phyloP scores from a whole-genome alignment of 2,329 filamentous ascomycete genomes.

The Myriosclerotinia scirpicola region DNA sequence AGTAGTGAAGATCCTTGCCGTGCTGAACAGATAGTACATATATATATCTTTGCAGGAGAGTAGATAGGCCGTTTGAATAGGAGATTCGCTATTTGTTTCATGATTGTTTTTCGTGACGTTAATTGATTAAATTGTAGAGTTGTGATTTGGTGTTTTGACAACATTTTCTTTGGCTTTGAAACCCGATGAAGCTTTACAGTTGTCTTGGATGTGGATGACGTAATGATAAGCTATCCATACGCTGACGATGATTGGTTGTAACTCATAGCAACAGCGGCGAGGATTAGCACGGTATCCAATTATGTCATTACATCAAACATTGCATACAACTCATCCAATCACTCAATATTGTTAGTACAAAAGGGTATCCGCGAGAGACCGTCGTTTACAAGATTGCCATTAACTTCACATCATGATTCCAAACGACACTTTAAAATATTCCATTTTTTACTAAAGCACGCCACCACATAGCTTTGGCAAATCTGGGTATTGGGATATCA shows the following conservation, averaged over 20 bases:
- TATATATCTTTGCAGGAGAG: background rate
- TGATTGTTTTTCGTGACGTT: background rate
- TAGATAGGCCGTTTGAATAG: background rate
- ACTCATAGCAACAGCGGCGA: background rate
- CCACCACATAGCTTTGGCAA: conserved; percentile 10
- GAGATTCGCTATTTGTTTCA: conserved; percentile 8
- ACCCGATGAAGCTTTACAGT: conserved; percentile 7
- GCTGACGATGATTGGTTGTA: background rate
- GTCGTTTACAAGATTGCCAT: no score
- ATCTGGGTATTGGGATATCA: conserved; percentile 21
- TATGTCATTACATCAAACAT: background rate
- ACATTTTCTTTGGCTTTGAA: background rate
- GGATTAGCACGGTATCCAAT: background rate
- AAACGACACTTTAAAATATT: background rate
- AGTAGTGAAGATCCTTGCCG: background rate
- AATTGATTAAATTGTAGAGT: background rate
- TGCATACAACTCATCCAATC: background rate
- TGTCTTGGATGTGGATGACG: conserved; percentile 5
- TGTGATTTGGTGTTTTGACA: background rate
- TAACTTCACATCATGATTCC: background rate
- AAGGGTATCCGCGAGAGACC: no score
- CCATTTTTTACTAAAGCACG: conserved; percentile 5
- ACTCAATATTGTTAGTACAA: no score
- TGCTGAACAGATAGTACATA: conserved; percentile 8
- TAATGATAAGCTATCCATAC: conserved; percentile 8